Evolutionary conservation across 352 stramenopile genomes (phyloP), one percentile per base, ranked within the genome.

Genomic region (Phytopythium kandeliae): DNA sequence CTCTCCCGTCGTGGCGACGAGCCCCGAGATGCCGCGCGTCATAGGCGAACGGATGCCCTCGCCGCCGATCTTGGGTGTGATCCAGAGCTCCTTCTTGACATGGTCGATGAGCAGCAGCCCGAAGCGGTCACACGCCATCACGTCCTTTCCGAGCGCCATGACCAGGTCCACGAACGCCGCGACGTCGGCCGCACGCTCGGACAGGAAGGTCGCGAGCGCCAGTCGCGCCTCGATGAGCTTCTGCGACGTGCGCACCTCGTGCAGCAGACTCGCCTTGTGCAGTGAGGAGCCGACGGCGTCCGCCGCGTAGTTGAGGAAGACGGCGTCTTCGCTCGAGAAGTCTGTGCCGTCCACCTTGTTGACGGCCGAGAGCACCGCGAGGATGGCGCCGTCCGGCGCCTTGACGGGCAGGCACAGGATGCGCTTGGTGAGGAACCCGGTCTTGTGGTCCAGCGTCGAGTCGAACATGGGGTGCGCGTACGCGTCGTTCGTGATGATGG

Each of bases 301-400:
- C 8, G 78, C 78, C 16, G 77, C 74, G 41, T 89, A 89, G 40
- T 85, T 85, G 35, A 89, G 71, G 48, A 85, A 89, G 24, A 89
- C 49, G 7, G 78, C 77, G 30, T 89, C 78, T 37, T 89, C 78
- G 19, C 57, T 63, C 3, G 71, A 74, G 31, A 89, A 89, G 44
- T 89, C 78, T 21, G 72, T 82, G 30, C 64, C 65, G 42, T 89
- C 78, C n/a, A 81, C 66, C 54, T 89, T 89, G 54, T 89, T 89
- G 28, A 85, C 71, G 16, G 78, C 78, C 26, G 74, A 82, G 35
- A 89, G 60, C 7, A 89, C 78, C 5, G 78, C 78, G 13, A 86
- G 48, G 34, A 84, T 89, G 6, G 42, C 53, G 25, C 74, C 72
- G 15, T 86, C 75, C 13, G 78, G 72, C 25, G 71, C 69, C 16